Evolutionary conservation across 805 yeast species (phyloP), one percentile per base, ranked within the genome.

Genomic region (Saccharomycopsis schoenii): DNA sequence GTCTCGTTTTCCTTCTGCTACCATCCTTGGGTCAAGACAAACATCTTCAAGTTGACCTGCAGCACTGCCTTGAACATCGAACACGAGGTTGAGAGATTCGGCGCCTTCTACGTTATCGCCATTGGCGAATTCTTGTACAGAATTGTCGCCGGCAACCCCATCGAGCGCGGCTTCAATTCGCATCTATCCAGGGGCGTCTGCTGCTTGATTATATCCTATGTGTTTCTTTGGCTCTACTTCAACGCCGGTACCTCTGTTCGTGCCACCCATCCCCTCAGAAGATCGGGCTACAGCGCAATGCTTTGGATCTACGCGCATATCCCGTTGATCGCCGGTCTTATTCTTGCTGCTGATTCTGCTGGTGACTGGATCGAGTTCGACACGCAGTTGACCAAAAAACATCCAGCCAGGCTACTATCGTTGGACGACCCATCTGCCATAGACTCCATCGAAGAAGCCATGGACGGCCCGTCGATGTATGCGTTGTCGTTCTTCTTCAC

Each of bases 41-140:
- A 67, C 40, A n/a, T 69, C 19, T 60, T 83, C 63, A 70, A 74
- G 11, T 68, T 80, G 58, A 75, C 73, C 14, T 77, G 75, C 60
- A 77, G 85, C 11, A 82, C 89, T 0, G 88, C 88, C 1, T 68
- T 83, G 62, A 83, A 83, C 67, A 81, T 85, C 60, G 88, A 83
- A 65, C 88, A 84, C 67, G 87, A 83, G 67, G 85, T 82, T 34
- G 89, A 85, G 67, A 69, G 89, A 60, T 76, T 74, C 66, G 76
- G 80, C 1, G 81, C 84, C 0, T 84, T 84, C 67, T 83, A 76
- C 59, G 77, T 83, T 65, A 83, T 85, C 69, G 87, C 86, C 4
- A 76, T 84, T 64, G 89, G 89, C 41, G 88, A 84, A 64, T 84
- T 82, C 64, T 70, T 83, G 14, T 82, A 79, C 66, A 79, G 77